Evolutionary conservation across 1,284 basidiomycete species (phyloP), one percentile per base, ranked within the genome.

Genomic region (Malassezia caprae): DNA sequence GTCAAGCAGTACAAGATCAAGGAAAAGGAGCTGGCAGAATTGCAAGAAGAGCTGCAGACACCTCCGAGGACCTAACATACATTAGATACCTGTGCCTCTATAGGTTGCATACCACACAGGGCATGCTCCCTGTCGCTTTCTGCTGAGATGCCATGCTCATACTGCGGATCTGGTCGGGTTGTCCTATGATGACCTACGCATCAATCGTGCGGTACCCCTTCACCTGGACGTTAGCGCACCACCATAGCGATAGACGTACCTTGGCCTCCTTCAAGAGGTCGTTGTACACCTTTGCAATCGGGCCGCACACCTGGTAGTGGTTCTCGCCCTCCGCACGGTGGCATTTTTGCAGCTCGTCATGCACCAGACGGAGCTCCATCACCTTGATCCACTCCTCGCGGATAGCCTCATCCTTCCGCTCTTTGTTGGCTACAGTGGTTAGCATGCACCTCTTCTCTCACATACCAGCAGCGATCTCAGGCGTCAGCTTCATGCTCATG

Each of bases 371-470:
- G 23, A 85, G 84, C 77, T 96, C 89, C 90, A 96, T 94, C 24
- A 87, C 84, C 69, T 84, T 85, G 42, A 96, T 81, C 93, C 93
- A 98, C 53, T 86, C 86, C 78, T 94, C 89, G 57, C 88, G 85
- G 69, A 96, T 80, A 76, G 83, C 80, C 44, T 83, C 79, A 58
- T 93, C 89, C 47, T 87, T 85, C 62, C 81, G 80, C 48, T 74
- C 72, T 60, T 77, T 69, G 57, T 75, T 76, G 55, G 76, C 79
- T 80, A 72, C 1, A 12, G 6, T 19, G 15, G 12, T 8, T n/a
- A 19, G 13, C 23, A n/a, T 4, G 11, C 11, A 27, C n/a, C 41
- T 31, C 8, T 17, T 13, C 13, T 12, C n/a, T 13, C 17, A 47
- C 48, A 15, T 35, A 56, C 50, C 53, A 13, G 46, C 41, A 13